Base-by-base conservation (phyloP, 2,329 filamentous ascomycete species). In the Myrmaecium sp. region DNA sequence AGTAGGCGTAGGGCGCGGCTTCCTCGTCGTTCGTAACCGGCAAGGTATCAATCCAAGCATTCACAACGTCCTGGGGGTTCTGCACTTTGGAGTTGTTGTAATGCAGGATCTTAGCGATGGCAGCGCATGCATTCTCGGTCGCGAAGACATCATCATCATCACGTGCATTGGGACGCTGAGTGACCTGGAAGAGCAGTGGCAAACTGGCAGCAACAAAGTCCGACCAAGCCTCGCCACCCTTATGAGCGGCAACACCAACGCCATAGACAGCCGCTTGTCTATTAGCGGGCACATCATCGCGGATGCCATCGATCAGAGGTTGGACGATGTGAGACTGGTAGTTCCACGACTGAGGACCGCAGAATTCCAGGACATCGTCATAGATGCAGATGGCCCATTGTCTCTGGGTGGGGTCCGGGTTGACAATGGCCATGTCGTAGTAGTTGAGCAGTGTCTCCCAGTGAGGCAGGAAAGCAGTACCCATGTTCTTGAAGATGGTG, bases 311-410 rank as follows among this genome's bases (percentile, higher is more conserved):
- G 23, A 92, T 65, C 20, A 98, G 67, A 7, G 89, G 84, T 42
- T 83, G 73, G 30, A 84, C 73, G 41, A 98, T 93, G 44, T 84
- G 74, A 39, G 74, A 69, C 44, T 76, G 74, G 49, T 92, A 98
- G 37, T 75, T 72, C 61, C 77, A 86, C 41, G 81, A 91, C 40
- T 92, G 74, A 0, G 75, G 67, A 1, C 86, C 84, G 48, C 84
- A 95, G 60, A 95, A 98, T 51, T 98, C 89, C 18, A 98, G 67
- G 18, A 98, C 86, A 49, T 98, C 89, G 45, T 98, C 89, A 64
- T 94, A 82, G 40, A 98, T 94, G 60, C 89, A 98, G 28, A 98
- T 67, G n/a, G 83, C 86, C 89, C 89, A 98, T 50, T 98, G 89
- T 30, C 89, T 72, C 52, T 95, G 86, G 11, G 84, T 95, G 1